Base-by-base conservation (phyloP, 345 rosid species). In the Melastoma malabathricum region DNA sequence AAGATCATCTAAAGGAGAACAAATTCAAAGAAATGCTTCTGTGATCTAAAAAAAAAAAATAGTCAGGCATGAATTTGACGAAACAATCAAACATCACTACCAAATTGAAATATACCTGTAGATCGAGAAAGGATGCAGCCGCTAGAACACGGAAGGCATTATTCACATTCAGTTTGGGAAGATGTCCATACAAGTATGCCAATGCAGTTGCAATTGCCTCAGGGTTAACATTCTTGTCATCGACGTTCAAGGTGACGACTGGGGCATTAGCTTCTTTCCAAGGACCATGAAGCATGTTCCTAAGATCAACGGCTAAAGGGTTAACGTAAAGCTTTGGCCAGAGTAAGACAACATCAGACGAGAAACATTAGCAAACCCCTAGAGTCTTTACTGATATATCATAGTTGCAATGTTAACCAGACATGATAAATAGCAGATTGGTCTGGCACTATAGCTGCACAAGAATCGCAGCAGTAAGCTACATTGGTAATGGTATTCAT, bases 71-170 rank as follows among this genome's bases (percentile, higher is more conserved):
- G 41, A 34, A 34, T 34, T 34, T 12, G 9, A 34, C 12, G 10
- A 34, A 34, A 34, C 2, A 34, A 6, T 34, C 27, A 25, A 18
- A 19, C 41, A 16, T 12, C 0, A n/a, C 20, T 46, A 43, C 10
- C 44, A 41, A 54, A 23, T 10, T 31, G n/a, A 25, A 45, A 6
- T 34, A 22, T 57, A 89, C 97, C 97, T 89, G 94, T 52, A 90
- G 96, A 70, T 90, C 98, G 23, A 90, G 96, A 77, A 86, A 90
- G 2, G 98, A 86, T 59, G 96, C 92, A n/a, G 89, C 89, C 68
- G 98, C 98, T 58, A 90, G 68, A 54, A 86, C 96, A 18, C 94
- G 92, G 60, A 82, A 90, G 0, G 98, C 98, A 54, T 82, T 90
- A 48, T 64, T 72, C 65, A 83, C 94, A 65, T 84, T 80, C 68